Evolutionary conservation across 164 flowering plant species (phyloP).

Genomic region (Paratinospora sagittata): DNA sequence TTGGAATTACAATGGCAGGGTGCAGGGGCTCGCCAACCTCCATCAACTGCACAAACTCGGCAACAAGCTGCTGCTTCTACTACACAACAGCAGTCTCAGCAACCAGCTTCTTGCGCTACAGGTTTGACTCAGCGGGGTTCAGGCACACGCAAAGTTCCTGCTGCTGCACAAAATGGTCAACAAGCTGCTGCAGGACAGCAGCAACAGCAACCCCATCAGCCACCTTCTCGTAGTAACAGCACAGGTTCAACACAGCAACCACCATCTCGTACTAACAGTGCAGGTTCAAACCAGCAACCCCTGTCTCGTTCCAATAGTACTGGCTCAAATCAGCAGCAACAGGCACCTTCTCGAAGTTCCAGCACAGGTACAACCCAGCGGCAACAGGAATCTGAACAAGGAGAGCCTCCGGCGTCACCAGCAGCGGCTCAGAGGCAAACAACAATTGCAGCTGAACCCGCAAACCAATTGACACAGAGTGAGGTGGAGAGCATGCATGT

Average conservation of each 20-base stretch:
- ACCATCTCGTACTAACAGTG: neutral
- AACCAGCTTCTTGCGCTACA: neutral
- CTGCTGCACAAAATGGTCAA: neutral
- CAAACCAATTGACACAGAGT: slow-evolving; percentile 21
- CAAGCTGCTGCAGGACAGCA: slow-evolving; percentile 7
- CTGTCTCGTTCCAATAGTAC: neutral
- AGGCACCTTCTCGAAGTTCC: neutral
- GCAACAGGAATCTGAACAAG: slow-evolving; percentile 29
- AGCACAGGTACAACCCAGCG: slow-evolving; percentile 3
- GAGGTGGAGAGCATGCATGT: slow-evolving; percentile 30
- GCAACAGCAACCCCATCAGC: slow-evolving; percentile 27
- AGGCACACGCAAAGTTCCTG: neutral
- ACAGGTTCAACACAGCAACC: slow-evolving; percentile 1
- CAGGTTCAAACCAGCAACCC: neutral
- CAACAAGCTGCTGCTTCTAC: slow-evolving; percentile 23
- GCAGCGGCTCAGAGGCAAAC: slow-evolving; percentile 26
- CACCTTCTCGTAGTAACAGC: slow-evolving; percentile 3
- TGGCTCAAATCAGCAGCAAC: neutral
- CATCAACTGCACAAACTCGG: slow-evolving; percentile 29
- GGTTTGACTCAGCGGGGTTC: slow-evolving; percentile 5
- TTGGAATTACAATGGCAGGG: slow-evolving; percentile 30
- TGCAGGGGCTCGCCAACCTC: slow-evolving; percentile 35
- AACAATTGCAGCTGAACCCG: slow-evolving; percentile 15
- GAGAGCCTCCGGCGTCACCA: slow-evolving; percentile 18
- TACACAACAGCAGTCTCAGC: slow-evolving; percentile 20